A percentile compares a stretch with the other conserved stretches of the same genome.
phyloP scores from a whole-genome alignment of 192 early-diverging fungal species.

The Coemansia pectinata region DNA sequence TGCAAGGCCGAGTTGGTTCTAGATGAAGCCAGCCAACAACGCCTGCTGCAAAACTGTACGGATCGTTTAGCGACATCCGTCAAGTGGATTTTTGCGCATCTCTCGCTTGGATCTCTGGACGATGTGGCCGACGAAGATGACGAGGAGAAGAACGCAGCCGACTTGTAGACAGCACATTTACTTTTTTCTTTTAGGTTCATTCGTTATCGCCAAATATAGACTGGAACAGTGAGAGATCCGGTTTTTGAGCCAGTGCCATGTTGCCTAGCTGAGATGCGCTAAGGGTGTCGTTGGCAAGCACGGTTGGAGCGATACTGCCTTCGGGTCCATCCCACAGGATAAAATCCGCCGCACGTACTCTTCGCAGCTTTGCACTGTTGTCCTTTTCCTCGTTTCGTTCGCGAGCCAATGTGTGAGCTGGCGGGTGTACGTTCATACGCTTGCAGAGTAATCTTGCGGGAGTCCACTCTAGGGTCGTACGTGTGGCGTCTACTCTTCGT shows the following conservation, averaged over 20 bases:
- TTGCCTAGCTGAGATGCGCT: not conserved
- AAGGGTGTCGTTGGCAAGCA: slow-evolving; percentile 12
- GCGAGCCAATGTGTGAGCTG: slow-evolving; percentile 1
- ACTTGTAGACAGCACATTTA: not conserved
- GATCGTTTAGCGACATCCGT: not conserved
- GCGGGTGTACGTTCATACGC: slow-evolving; percentile 29
- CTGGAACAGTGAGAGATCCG: slow-evolving; percentile 27
- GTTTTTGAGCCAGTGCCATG: not conserved
- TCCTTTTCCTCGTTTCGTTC: not conserved
- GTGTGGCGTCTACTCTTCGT: not conserved
- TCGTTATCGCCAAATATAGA: slow-evolving; percentile 30
- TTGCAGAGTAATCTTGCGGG: slow-evolving; percentile 32
- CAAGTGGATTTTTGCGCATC: not conserved
- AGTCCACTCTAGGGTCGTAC: slow-evolving; percentile 25
- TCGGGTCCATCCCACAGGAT: slow-evolving; percentile 6
- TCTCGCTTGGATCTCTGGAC: not conserved
- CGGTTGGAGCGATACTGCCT: not conserved
- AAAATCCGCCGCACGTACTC: slow-evolving; percentile 32
- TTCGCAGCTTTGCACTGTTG: not conserved
- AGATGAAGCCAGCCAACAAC: not conserved
- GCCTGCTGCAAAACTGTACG: not conserved
- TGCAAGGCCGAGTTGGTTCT: slow-evolving; percentile 3
- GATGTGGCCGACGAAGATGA: not conserved
- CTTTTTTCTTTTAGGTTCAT: not conserved
- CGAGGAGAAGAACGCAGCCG: slow-evolving; percentile 1